Conservation (phyloP, 2,329 filamentous ascomycete genomes). For the Xylariaceae sp. region DNA sequence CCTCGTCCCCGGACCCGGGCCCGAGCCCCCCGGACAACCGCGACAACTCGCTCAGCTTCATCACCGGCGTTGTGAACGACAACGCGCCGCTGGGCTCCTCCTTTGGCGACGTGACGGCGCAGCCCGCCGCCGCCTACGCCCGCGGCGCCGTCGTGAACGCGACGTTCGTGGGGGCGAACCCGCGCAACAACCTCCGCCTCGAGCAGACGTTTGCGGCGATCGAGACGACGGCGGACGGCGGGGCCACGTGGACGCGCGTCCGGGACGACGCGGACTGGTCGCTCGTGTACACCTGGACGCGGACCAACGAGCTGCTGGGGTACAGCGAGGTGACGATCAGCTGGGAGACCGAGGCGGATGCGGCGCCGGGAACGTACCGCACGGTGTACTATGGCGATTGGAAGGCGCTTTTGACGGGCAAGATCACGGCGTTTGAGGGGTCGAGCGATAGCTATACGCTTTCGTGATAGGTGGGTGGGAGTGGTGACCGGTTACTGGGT, state of each 20-base stretch:
- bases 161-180: conserved; percentile 82
- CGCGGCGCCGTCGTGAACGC: conserved; percentile 60
- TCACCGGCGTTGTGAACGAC: conserved; percentile 74
- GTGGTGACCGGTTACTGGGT: too few species aligned
- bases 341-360: conserved; percentile 70
- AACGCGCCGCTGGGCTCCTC: conserved; percentile 57
- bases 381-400: conserved; percentile 81
- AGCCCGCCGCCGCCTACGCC: conserved; percentile 50
- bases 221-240: conserved; percentile 51
- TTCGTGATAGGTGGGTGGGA: conserved; percentile 6
- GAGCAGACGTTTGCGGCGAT: conserved; percentile 75
- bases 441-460: conserved; percentile 52
- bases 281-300: conserved; percentile 74
- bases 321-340: conserved; percentile 69
- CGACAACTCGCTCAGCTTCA: conserved; percentile 72
- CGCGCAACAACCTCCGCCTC: conserved; percentile 78
- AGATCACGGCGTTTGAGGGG: conserved; percentile 66
- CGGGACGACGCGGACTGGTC: conserved; percentile 79
- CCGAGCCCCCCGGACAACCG: conserved; percentile 74
- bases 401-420: conserved; percentile 58
- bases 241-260: conserved; percentile 57
- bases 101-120: conserved; percentile 64
- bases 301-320: conserved; percentile 38
- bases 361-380: conserved; percentile 65
- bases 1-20: conserved; percentile 44